Conservation (phyloP, 352 stramenopile species). For the Pseudoperonospora humuli region DNA sequence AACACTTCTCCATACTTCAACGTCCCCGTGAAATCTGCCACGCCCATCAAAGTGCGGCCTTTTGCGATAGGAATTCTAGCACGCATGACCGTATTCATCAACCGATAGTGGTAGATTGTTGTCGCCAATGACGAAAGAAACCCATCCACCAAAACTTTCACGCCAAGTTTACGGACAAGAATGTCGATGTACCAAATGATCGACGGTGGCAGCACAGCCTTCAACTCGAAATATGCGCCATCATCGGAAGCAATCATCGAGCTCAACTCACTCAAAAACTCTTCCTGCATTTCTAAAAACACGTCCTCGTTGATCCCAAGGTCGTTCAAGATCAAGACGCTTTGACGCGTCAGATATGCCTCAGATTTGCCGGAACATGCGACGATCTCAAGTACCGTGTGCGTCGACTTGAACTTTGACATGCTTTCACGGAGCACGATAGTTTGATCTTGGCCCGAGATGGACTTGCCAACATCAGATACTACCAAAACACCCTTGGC, state of each 20-base stretch:
- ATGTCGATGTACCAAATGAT: conserved; percentile 33
- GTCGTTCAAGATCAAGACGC: conserved; percentile 60
- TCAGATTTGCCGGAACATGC: conserved; percentile 40
- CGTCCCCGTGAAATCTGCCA: conserved; percentile 69
- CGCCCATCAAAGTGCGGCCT: conserved; percentile 63
- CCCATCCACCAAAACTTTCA: conserved; percentile 36
- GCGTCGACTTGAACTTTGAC: conserved; percentile 54
- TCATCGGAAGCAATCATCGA: conserved; percentile 44
- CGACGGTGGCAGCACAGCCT: conserved; percentile 26
- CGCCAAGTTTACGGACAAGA: conserved; percentile 29
- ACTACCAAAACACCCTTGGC: conserved; percentile 73
- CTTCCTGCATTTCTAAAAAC: conserved; percentile 66
- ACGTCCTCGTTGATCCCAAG: conserved; percentile 49
- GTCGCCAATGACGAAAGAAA: conserved; percentile 46
- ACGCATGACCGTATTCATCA: conserved; percentile 61
- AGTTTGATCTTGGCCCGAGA: conserved; percentile 12
- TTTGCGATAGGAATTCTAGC: conserved; percentile 68
- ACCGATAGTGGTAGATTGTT: conserved; percentile 59
- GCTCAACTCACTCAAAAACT: conserved; percentile 48
- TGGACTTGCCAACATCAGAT: conserved; percentile 25
- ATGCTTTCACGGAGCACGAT: conserved; percentile 56
- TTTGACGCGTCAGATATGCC: conserved; percentile 69
- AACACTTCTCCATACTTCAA: conserved; percentile 69
- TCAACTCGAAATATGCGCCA: conserved; percentile 41
- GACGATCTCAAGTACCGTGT: conserved; percentile 68